Evolutionary conservation across 805 yeast species (phyloP).

Genomic region (Spencermartinsiella europaea): DNA sequence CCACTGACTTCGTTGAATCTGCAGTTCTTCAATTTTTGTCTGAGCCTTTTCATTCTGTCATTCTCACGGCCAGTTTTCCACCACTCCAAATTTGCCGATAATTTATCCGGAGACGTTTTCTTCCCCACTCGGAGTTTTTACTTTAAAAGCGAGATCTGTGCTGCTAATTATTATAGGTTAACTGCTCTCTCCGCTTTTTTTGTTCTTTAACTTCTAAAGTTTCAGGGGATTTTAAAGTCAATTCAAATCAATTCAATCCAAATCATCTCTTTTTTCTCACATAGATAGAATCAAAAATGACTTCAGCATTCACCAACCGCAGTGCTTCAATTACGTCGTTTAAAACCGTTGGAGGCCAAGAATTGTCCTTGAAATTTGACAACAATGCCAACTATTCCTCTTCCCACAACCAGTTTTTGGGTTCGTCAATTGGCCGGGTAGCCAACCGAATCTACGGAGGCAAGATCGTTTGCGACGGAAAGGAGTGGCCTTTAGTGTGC

Average conservation of each 20-base stretch:
- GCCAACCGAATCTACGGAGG: constrained; percentile 56
- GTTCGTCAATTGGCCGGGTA: constrained; percentile 60
- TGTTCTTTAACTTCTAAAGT: no score
- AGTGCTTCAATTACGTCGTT: constrained; percentile 23
- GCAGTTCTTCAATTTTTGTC: no score
- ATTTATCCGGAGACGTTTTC: neutral
- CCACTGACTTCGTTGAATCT: no score
- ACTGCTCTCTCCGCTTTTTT: no score
- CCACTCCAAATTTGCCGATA: constrained; percentile 3
- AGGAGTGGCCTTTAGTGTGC: constrained; percentile 33
- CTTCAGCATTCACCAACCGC: constrained; percentile 15
- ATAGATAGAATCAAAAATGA: no score
- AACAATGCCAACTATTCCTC: constrained; percentile 23
- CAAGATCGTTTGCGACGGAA: constrained; percentile 37
- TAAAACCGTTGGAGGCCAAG: constrained; percentile 22
- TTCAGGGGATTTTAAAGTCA: no score
- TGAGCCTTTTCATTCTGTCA: no score
- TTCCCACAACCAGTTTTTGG: constrained; percentile 47
- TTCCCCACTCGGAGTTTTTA: neutral
- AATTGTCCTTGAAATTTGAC: constrained; percentile 18
- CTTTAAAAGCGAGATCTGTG: neutral
- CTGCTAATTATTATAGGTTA: no score
- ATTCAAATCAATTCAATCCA: no score
- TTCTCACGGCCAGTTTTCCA: no score
- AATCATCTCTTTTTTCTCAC: no score